Base-by-base conservation (phyloP, 495 filamentous ascomycete genomes). In the Ascodesmis nigricans region DNA sequence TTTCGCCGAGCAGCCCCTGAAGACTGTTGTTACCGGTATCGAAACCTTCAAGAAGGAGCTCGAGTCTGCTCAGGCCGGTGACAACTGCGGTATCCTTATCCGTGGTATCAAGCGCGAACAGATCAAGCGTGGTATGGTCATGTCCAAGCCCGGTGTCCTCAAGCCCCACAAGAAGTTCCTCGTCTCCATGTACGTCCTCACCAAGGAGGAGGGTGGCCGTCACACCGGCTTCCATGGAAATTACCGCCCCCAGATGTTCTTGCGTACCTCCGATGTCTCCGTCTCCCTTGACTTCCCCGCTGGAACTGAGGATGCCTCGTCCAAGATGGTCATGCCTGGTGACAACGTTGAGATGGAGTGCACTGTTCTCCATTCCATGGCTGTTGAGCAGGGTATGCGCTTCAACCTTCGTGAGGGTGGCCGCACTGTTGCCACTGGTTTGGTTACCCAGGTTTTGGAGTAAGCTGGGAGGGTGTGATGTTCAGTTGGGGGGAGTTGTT, bases 11-110 rank as follows among this genome's bases (percentile, higher is more conserved):
- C 60, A 61, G 14, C 61, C 78, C 41, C 78, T 91, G 62, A 91
- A 87, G 69, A 93, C 90, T 53, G 95, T 92, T 64, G 83, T 97
- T 38, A 97, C 87, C 49, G 87, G 95, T 51, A 92, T 95, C 53
- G 87, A 97, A 64, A 95, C 82, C 39, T 97, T 97, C 68, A 90
- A 95, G 68, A 97, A 97, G 66, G 80, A 78, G 30, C 91, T 83
- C 58, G 79, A 87, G 33, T 79, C 91, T 59, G 79, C 80, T 40
- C 67, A 73, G 40, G 87, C 87, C 35, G 87, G 87, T 52, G 87
- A 97, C 62, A 95, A 91, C 71, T 87, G 84, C n/a, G 87, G 87
- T 54, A 75, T 97, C 14, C 69, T 97, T 15, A 75, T 97, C 55
- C 78, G 87, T 58, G 80, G 87, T 64, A 58, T 95, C 52, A 76